A percentile compares a stretch with the other conserved stretches of the same genome.
phyloP scores from a whole-genome alignment of 177 flowering plant genomes.

The Vitis hybrid region DNA sequence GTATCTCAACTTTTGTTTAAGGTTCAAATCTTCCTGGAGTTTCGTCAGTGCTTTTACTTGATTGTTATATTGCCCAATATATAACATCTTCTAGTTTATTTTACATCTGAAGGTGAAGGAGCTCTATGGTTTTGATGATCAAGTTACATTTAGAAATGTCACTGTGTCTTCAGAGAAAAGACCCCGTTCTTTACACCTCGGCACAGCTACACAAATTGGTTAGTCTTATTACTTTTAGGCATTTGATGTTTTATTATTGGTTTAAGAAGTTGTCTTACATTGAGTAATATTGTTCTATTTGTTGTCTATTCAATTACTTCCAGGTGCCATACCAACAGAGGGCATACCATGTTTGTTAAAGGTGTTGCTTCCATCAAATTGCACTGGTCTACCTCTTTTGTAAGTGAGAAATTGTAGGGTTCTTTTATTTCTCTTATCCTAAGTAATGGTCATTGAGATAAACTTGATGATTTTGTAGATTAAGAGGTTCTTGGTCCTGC shows the following conservation, averaged over 20 bases:
- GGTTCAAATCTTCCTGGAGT: constrained; percentile 36
- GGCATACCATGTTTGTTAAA: constrained; percentile 93
- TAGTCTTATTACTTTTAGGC: constrained; percentile 18
- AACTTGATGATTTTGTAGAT: neutral
- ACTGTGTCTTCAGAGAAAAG: constrained; percentile 73
- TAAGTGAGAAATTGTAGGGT: constrained; percentile 38
- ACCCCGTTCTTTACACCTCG: constrained; percentile 84
- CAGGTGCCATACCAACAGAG: constrained; percentile 94
- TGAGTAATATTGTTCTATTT: neutral
- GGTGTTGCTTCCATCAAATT: constrained; percentile 83
- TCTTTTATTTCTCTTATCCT: neutral
- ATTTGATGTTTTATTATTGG: neutral
- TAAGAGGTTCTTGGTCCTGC: neutral
- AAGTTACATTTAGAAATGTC: constrained; percentile 73
- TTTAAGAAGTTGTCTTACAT: neutral
- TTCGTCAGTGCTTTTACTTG: neutral
- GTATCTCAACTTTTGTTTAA: constrained; percentile 60
- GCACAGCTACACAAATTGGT: constrained; percentile 98
- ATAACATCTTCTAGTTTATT: constrained; percentile 4
- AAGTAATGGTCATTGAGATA: too few species aligned
- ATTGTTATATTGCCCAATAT: neutral
- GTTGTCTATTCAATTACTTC: constrained; percentile 3
- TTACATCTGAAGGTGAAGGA: constrained; percentile 69
- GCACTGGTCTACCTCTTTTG: constrained; percentile 79
- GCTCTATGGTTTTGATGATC: constrained; percentile 85